These are phyloP conservation scores for Salix koriyanagi DNA, from an alignment of 345 rosid genomes.

Conservation along the genomic window DNA sequence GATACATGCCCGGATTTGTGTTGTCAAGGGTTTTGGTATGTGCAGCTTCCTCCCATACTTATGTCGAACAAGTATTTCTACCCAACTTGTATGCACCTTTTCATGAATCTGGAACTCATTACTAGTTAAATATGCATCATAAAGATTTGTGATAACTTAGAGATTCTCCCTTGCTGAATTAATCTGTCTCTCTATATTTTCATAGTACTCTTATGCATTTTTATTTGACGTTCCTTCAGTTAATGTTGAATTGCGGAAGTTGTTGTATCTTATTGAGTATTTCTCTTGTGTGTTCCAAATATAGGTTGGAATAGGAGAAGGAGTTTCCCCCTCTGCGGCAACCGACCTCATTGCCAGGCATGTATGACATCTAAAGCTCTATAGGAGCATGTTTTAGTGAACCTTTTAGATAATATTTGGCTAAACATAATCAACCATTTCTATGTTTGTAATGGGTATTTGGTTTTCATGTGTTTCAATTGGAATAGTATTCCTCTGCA, in stretches of 20 bases:
- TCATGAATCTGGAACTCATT: neutral
- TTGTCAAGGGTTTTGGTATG: conserved; percentile 75
- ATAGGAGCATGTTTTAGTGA: conserved; percentile 15
- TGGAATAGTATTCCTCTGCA: neutral
- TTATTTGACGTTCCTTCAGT: neutral
- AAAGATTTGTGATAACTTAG: neutral
- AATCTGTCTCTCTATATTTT: neutral
- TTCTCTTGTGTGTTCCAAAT: conserved; percentile 14
- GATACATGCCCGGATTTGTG: conserved; percentile 84
- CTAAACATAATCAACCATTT: neutral
- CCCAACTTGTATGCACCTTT: neutral
- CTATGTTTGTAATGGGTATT: neutral
- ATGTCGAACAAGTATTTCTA: neutral
- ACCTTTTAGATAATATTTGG: conserved; percentile 1
- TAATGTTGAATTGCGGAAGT: neutral
- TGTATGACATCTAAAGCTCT: conserved; percentile 32
- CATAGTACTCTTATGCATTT: neutral
- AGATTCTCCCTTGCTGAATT: neutral
- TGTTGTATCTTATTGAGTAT: neutral
- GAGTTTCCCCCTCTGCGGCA: conserved; percentile 97
- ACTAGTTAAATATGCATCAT: neutral
- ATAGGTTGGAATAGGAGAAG: conserved; percentile 98
- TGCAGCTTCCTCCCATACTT: conserved; percentile 2
- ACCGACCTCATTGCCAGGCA: conserved; percentile 98
- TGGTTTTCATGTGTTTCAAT: neutral